Conservation (phyloP, 176 grass and related monocot genomes). For the Aegilops sharonensis region DNA sequence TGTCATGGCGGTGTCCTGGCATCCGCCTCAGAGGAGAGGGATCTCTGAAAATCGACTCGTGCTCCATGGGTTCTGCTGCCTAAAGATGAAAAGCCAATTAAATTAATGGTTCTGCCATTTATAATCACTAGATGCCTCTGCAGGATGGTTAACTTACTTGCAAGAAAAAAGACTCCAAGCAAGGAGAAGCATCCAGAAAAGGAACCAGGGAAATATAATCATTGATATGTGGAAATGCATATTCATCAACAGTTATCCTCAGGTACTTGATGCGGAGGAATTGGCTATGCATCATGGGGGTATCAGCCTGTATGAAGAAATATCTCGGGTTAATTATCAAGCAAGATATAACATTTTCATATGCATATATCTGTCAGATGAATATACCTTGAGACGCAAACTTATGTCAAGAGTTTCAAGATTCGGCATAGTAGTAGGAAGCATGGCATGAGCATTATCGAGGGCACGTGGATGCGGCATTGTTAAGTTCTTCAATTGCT, state of each 20-base stretch:
- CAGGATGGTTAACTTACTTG: background rate
- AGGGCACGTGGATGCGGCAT: background rate
- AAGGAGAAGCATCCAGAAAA: background rate
- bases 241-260: background rate
- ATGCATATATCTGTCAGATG: background rate
- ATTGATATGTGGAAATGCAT: background rate
- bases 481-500: background rate
- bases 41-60: background rate
- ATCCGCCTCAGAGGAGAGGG: background rate
- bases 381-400: background rate
- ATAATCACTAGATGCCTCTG: background rate
- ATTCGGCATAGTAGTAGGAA: background rate
- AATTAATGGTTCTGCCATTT: background rate
- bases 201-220: background rate
- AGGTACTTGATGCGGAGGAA: background rate
- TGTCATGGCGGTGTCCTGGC: background rate
- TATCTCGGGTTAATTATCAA: background rate
- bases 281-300: background rate
- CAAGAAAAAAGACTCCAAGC: background rate
- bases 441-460: background rate
- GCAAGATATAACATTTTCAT: background rate
- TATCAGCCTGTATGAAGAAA: background rate
- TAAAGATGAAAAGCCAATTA: background rate
- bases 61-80: background rate
- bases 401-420: background rate